Percentiles rank a stretch among this genome's conserved stretches.
phyloP scores from a whole-genome alignment of 2,329 filamentous ascomycete genomes.

The Colletotrichum sp. region DNA sequence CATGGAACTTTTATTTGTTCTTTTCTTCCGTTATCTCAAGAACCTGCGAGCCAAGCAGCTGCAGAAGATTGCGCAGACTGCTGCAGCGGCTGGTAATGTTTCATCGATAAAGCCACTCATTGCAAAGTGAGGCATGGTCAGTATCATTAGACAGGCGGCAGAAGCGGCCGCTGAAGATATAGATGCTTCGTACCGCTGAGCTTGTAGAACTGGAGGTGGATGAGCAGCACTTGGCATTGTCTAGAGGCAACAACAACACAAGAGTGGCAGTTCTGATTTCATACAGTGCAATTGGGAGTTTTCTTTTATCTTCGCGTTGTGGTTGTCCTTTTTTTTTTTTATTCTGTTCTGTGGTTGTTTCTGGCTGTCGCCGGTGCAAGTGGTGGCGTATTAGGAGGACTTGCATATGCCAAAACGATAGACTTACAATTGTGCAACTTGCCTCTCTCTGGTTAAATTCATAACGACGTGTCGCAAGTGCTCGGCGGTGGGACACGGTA shows the following conservation, averaged over 20 bases:
- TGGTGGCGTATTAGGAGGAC: not conserved
- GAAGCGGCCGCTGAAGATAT: not conserved
- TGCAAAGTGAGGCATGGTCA: not conserved
- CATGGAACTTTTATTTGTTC: constrained; percentile 86
- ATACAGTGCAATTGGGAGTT: not conserved
- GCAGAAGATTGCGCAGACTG: constrained; percentile 67
- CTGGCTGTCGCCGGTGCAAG: not conserved
- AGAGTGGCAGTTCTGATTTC: not conserved
- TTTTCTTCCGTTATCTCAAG: constrained; percentile 83
- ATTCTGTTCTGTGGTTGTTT: not conserved
- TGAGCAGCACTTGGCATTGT: not conserved
- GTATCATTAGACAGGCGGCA: not conserved
- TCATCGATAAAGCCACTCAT: not conserved
- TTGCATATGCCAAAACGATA: not conserved
- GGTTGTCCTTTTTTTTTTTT: not conserved
- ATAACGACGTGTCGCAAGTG: not conserved
- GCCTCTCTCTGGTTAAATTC: not conserved
- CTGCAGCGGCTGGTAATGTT: constrained; percentile 47
- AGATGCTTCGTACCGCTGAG: not conserved
- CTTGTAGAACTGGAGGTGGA: not conserved
- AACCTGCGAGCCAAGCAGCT: constrained; percentile 73
- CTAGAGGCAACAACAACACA: not conserved
- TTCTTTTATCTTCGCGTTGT: not conserved
- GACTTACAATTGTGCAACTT: not conserved
- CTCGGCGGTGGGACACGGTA: not conserved